Evolutionary conservation across 1,284 basidiomycete genomes (phyloP).

Genomic region (Marasmius fiardii): DNA sequence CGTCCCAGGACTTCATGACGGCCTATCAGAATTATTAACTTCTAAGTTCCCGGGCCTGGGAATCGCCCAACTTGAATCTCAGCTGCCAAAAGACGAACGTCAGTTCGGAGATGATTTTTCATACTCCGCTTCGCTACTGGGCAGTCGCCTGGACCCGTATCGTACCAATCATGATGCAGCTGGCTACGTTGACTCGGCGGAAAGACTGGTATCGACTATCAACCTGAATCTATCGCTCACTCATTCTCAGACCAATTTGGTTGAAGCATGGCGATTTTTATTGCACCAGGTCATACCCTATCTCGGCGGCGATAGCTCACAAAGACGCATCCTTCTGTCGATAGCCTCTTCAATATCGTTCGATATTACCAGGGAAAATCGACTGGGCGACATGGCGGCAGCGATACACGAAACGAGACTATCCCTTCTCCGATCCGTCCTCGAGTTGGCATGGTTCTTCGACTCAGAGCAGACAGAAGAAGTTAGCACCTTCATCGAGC

Average conservation of each 20-base stretch:
- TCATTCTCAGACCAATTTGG: constrained; percentile 72
- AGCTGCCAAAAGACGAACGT: constrained; percentile 63
- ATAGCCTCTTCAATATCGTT: constrained; percentile 64
- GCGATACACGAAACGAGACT: constrained; percentile 78
- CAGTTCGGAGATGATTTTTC: constrained; percentile 81
- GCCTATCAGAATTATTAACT: constrained; percentile 43
- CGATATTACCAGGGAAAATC: constrained; percentile 65
- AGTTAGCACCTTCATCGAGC: constrained; percentile 55
- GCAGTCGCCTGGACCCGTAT: constrained; percentile 52
- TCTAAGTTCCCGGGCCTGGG: constrained; percentile 50
- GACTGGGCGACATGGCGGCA: constrained; percentile 83
- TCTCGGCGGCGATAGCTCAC: constrained; percentile 52
- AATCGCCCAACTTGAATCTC: constrained; percentile 62
- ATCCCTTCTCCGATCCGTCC: constrained; percentile 67
- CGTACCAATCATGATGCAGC: constrained; percentile 34
- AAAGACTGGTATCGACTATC: constrained; percentile 58
- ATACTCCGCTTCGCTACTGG: constrained; percentile 57
- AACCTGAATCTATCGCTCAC: constrained; percentile 86
- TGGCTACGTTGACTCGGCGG: constrained; percentile 40
- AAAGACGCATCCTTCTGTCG: constrained; percentile 55
- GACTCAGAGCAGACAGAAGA: constrained; percentile 54
- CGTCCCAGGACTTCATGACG: constrained; percentile 66
- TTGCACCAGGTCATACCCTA: constrained; percentile 65
- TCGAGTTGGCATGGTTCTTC: constrained; percentile 80
- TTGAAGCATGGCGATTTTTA: constrained; percentile 78